phyloP scores from a whole-genome alignment of 108 stramenopile genomes.

The Cyclotella atomus region DNA sequence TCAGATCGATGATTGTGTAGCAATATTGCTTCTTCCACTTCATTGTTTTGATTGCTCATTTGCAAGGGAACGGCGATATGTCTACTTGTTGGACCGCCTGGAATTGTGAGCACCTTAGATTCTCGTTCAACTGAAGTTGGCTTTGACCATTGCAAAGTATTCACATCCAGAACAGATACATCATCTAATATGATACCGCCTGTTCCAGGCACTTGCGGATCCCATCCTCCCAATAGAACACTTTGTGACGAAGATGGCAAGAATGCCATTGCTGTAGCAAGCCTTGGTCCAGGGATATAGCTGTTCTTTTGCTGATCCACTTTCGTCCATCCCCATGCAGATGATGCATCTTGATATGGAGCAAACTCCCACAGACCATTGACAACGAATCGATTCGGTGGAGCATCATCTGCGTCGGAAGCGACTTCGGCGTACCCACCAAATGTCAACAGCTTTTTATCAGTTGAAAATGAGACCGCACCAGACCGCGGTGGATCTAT shows the following conservation, averaged over 20 bases:
- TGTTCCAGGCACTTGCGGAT: constrained; percentile 66
- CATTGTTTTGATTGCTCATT: constrained; percentile 7
- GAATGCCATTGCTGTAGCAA: constrained; percentile 60
- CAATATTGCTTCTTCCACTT: constrained; percentile 26
- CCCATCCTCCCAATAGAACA: constrained; percentile 75
- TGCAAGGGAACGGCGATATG: constrained; percentile 58
- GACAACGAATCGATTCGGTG: constrained; percentile 39
- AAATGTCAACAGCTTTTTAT: constrained; percentile 51
- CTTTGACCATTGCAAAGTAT: constrained; percentile 25
- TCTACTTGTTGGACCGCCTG: constrained; percentile 72
- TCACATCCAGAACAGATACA: constrained; percentile 36
- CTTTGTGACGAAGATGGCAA: constrained; percentile 5
- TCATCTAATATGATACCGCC: constrained; percentile 70
- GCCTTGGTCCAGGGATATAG: constrained; percentile 57
- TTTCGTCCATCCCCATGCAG: constrained; percentile 43
- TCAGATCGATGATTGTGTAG: constrained; percentile 78
- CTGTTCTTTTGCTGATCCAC: constrained; percentile 3
- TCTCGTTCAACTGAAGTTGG: constrained; percentile 12
- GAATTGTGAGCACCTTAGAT: constrained; percentile 25
- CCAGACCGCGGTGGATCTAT: constrained; percentile 68
- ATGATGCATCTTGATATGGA: constrained; percentile 23
- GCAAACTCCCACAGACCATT: constrained; percentile 70
- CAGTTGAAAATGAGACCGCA: constrained; percentile 53
- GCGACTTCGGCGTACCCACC: constrained; percentile 74
- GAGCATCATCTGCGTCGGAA: not conserved